A percentile compares a stretch with the other conserved stretches of the same genome.
These are phyloP conservation scores for Gaeumannomyces sp. DNA, from an alignment of 2,329 filamentous ascomycete species.

Conservation along the genomic window DNA sequence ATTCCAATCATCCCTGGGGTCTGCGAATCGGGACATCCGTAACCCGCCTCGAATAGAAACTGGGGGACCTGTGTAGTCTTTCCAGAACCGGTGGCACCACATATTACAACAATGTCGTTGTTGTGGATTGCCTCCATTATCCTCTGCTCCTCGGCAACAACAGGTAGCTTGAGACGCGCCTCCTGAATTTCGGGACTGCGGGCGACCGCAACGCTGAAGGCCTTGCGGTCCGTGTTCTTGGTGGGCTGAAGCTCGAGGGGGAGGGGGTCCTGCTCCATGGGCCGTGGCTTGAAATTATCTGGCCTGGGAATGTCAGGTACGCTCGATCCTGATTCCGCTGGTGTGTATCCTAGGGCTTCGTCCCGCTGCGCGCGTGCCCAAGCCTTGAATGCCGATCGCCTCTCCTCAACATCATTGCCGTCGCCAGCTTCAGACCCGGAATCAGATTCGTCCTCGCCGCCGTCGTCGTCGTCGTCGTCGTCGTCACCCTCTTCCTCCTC, in stretches of 20 bases:
- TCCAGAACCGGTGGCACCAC: conserved; percentile 91
- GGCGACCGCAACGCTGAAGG: conserved; percentile 66
- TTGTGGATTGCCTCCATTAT: conserved; percentile 98
- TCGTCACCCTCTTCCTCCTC: conserved; percentile 22
- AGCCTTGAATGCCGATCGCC: conserved; percentile 72
- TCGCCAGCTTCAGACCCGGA: conserved; percentile 22
- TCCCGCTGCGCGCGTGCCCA: conserved; percentile 68
- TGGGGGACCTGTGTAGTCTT: conserved; percentile 98
- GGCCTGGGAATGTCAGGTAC: conserved; percentile 48
- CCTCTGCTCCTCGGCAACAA: conserved; percentile 91
- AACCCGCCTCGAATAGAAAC: conserved; percentile 91
- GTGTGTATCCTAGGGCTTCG: conserved; percentile 63
- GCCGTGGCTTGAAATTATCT: conserved; percentile 59
- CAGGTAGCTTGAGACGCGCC: conserved; percentile 71
- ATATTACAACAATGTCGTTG: conserved; percentile 82
- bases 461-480: conserved; percentile 24
- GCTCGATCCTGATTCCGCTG: conserved; percentile 33
- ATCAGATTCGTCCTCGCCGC: conserved; percentile 18
- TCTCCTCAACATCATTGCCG: conserved; percentile 23
- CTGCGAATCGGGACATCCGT: conserved; percentile 69
- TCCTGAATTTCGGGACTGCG: conserved; percentile 70
- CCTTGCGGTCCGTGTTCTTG: conserved; percentile 58
- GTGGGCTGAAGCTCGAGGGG: conserved; percentile 60
- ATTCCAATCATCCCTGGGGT: conserved; percentile 91
- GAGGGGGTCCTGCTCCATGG: conserved; percentile 63